Evolutionary conservation across 2,329 filamentous ascomycete species (phyloP), one percentile per base, ranked within the genome.

Genomic region (Cucurbitaria berberidis): DNA sequence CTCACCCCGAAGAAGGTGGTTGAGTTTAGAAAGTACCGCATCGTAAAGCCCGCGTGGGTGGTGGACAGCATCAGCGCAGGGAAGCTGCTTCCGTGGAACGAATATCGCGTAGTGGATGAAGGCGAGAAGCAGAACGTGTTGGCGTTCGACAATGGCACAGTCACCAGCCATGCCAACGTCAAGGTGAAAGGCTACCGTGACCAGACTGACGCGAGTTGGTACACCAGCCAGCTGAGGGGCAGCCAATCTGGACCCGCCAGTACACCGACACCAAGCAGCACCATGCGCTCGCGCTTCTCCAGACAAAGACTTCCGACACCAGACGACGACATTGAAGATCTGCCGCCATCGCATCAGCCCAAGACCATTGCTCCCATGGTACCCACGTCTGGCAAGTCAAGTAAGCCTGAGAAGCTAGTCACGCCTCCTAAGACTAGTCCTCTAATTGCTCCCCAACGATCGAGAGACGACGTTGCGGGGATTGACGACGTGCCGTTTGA

Each of bases 41-140:
- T 99, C 32, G 95, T 97, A 45, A 96, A 95, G 74, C 95, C 95
- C 0, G 87, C 91, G 18, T 99, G 95, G 95, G 85, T 99, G 3
- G 88, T 91, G 13, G 93, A 99, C 64, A 97, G 93, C 56, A 85
- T 98, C 40, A 81, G 85, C 51, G 90, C 90, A 6, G 91, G 91
- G 5, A 89, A 85, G 66, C 76, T 97, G 39, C 79, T 98, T 24
- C 89, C 93, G 0, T 99, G 96, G 95, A 82, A 89, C 55, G 81
- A 86, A 11, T 99, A 95, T 69, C 86, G 91, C 26, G 86, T 97
- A 0, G 79, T 97, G 3, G 90, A 95, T 60, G 91, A 96, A 72
- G 92, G 91, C 0, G 85, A 88, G 0, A 85, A 86, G 9, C 95
- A 99, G 75, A 91, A 90, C 64, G 82, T 93, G 1, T 78, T 99